Evolutionary conservation across 352 stramenopile genomes (phyloP).

Genomic region (Phytopythium aichiense): DNA sequence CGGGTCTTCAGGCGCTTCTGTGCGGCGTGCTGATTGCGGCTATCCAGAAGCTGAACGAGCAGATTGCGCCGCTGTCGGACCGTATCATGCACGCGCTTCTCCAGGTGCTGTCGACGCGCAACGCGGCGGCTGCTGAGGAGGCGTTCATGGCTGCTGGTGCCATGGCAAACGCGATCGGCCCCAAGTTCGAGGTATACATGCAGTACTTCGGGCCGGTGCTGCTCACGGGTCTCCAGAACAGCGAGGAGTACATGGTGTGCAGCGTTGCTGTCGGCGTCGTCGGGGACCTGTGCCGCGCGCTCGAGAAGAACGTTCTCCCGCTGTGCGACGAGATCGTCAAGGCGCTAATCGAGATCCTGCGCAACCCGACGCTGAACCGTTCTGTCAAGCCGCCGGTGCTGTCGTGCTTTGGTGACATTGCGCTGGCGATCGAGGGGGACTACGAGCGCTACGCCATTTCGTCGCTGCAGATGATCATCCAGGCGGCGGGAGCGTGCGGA

Average conservation of each 20-base stretch:
- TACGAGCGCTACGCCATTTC: conserved; percentile 86
- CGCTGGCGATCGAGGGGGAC: conserved; percentile 92
- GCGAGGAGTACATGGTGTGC: conserved; percentile 96
- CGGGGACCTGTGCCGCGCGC: conserved; percentile 92
- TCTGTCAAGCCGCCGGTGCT: conserved; percentile 96
- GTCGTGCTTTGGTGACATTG: conserved; percentile 96
- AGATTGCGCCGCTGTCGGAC: conserved; percentile 88
- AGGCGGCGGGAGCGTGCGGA: conserved; percentile 83
- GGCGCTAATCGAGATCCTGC: conserved; percentile 93
- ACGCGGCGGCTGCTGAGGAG: conserved; percentile 94
- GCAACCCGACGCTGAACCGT: conserved; percentile 91
- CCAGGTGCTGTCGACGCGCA: conserved; percentile 92
- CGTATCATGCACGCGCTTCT: conserved; percentile 95
- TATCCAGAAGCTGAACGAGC: conserved; percentile 89
- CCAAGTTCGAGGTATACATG: conserved; percentile 96
- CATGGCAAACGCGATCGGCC: conserved; percentile 91
- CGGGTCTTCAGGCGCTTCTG: conserved; percentile 78
- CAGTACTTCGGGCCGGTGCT: conserved; percentile 90
- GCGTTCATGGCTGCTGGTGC: conserved; percentile 94
- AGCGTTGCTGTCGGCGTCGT: conserved; percentile 94
- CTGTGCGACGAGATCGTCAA: conserved; percentile 94
- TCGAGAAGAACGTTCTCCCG: conserved; percentile 89
- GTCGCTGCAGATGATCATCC: conserved; percentile 83
- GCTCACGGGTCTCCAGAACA: conserved; percentile 91
- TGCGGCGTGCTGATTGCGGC: conserved; percentile 92